Conservation (phyloP, 2,329 filamentous ascomycete species). For the Fusarium anthophilum region DNA sequence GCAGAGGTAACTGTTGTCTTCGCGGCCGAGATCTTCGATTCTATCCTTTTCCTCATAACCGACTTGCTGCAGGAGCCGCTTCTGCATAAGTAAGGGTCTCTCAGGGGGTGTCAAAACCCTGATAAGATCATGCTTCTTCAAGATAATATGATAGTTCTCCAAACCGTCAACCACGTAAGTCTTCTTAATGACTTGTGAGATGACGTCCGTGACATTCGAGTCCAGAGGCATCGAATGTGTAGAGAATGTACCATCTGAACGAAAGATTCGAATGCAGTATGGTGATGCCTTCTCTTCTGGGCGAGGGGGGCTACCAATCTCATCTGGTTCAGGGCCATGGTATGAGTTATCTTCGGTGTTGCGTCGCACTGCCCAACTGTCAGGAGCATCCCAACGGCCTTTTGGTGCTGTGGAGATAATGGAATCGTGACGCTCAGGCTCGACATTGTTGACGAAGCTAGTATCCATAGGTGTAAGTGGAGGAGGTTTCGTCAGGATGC, state of each 20-base stretch:
- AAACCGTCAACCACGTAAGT: constrained; percentile 90
- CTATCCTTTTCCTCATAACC: constrained; percentile 88
- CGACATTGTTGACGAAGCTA: constrained; percentile 56
- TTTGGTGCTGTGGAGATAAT: constrained; percentile 50
- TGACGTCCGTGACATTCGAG: constrained; percentile 85
- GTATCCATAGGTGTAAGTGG: constrained; percentile 77
- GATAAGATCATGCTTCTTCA: constrained; percentile 91
- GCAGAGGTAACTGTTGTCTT: constrained; percentile 97
- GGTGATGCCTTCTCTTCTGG: constrained; percentile 78
- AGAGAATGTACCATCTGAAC: constrained; percentile 91
- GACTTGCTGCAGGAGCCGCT: constrained; percentile 87
- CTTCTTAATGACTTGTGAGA: constrained; percentile 92
- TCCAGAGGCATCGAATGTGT: constrained; percentile 87
- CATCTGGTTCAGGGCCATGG: constrained; percentile 70
- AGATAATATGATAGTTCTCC: constrained; percentile 94
- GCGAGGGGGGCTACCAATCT: constrained; percentile 71
- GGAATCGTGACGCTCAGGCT: constrained; percentile 54
- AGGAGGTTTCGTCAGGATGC: constrained; percentile 78
- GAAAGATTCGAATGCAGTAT: constrained; percentile 96
- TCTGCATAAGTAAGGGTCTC: constrained; percentile 89
- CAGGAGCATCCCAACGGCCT: constrained; percentile 89
- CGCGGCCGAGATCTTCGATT: constrained; percentile 91
- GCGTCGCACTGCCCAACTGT: constrained; percentile 93
- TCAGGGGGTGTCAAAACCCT: constrained; percentile 82
- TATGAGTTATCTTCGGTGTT: constrained; percentile 71